phyloP scores from a whole-genome alignment of 2,329 filamentous ascomycete species.

The Coniochaeta pulveracea region DNA sequence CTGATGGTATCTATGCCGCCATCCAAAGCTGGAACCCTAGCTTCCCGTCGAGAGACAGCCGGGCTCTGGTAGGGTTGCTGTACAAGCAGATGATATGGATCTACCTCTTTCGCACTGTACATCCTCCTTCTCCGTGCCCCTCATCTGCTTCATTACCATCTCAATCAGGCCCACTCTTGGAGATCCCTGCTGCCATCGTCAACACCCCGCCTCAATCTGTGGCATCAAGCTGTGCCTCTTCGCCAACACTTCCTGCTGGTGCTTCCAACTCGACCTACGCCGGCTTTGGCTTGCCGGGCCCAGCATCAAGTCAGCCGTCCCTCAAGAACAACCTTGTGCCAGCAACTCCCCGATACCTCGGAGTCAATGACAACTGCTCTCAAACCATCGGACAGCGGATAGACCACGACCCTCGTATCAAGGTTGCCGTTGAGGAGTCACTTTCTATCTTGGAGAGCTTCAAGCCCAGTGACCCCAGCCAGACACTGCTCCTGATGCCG shows the following conservation, averaged over 20 bases:
- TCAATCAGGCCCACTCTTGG: no score
- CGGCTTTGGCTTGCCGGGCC: no score
- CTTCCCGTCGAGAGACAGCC: slow-evolving; percentile 45
- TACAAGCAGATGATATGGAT: slow-evolving; percentile 59
- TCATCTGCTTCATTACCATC: slow-evolving; percentile 9
- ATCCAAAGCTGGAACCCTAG: slow-evolving; percentile 64
- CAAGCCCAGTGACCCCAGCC: slow-evolving; percentile 43
- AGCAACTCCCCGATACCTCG: slow-evolving; percentile 5
- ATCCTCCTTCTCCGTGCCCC: slow-evolving; percentile 30
- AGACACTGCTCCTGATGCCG: slow-evolving; percentile 48
- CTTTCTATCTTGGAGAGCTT: slow-evolving; percentile 43
- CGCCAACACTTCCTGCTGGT: slow-evolving; percentile 12
- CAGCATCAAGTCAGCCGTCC: no score
- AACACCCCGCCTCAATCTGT: slow-evolving; percentile 18
- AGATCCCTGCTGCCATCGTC: slow-evolving; percentile 8
- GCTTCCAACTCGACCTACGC: no score
- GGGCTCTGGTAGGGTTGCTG: slow-evolving; percentile 42
- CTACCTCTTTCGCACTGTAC: slow-evolving; percentile 50
- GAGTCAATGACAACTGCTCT: no score
- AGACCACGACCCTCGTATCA: slow-evolving; percentile 39
- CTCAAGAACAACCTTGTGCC: no score
- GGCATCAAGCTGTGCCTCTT: slow-evolving; percentile 22
- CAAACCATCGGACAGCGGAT: slow-evolving; percentile 33
- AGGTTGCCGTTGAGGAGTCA: slow-evolving; percentile 43
- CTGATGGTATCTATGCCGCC: slow-evolving; percentile 63